phyloP scores from a whole-genome alignment of 768 basidiomycete genomes.

The Rhodotorula babjevae region DNA sequence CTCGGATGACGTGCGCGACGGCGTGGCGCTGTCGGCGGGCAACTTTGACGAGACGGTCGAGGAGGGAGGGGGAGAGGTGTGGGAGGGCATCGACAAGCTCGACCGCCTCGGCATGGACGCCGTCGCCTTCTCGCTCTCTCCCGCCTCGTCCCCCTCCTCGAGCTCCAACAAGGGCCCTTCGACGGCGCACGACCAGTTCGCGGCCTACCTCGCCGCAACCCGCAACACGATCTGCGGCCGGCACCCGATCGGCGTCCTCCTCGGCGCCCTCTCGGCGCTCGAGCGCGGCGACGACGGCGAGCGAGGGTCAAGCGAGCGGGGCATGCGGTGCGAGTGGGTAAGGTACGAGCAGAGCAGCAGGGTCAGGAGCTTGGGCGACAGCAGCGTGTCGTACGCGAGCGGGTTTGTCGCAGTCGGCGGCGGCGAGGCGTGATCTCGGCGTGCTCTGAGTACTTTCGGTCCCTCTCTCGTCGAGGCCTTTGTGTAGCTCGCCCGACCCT shows the following conservation, averaged over 20 bases:
- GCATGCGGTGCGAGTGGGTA: constrained; percentile 67
- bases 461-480: not conserved
- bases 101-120: constrained; percentile 42
- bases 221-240: constrained; percentile 96
- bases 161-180: not conserved
- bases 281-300: constrained; percentile 32
- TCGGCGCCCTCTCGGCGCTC: constrained; percentile 66
- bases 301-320: constrained; percentile 37
- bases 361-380: constrained; percentile 64
- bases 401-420: constrained; percentile 54
- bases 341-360: constrained; percentile 87
- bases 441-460: not conserved
- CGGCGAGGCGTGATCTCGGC: not conserved
- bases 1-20: constrained; percentile 40
- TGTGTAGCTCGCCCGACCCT: too few relatives aligned
- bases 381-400: constrained; percentile 95
- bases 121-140: constrained; percentile 54
- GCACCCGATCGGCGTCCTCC: constrained; percentile 87
- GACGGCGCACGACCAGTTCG: constrained; percentile 59
- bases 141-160: constrained; percentile 40
- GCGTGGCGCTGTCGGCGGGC: constrained; percentile 46
- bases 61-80: not conserved
- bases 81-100: constrained; percentile 26
- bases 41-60: constrained; percentile 33
- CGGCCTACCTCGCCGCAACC: constrained; percentile 64